These are phyloP conservation scores for Clarireedia sp. DNA, from an alignment of 2,329 filamentous ascomycete genomes.

Conservation along the genomic window DNA sequence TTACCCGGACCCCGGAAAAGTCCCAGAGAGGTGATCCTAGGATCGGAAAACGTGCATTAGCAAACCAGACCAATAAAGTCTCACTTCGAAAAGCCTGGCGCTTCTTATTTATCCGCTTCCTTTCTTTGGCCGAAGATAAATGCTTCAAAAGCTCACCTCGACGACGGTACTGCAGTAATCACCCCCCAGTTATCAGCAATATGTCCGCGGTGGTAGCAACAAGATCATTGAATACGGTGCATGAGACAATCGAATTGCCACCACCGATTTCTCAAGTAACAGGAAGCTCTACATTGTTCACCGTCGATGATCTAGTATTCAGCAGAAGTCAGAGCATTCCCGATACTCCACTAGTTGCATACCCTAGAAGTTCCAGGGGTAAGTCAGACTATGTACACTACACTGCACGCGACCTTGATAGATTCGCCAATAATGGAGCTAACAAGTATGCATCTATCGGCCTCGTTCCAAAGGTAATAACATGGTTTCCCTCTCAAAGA, in stretches of 20 bases:
- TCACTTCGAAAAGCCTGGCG: too few relatives aligned
- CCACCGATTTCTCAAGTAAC: neutral
- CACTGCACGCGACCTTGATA: constrained; percentile 25
- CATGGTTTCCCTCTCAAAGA: neutral
- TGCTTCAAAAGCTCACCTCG: too few relatives aligned
- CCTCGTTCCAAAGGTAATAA: constrained; percentile 16
- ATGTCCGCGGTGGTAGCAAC: neutral
- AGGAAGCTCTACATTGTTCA: constrained; percentile 8
- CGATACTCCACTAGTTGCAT: constrained; percentile 23
- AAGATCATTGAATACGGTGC: neutral
- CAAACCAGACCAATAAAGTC: too few relatives aligned
- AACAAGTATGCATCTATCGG: constrained; percentile 18
- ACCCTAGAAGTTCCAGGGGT: constrained; percentile 18
- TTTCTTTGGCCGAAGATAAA: neutral
- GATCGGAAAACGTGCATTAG: too few relatives aligned
- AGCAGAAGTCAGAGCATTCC: constrained; percentile 17
- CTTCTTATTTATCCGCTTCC: too few relatives aligned
- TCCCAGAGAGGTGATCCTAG: too few relatives aligned
- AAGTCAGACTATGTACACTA: constrained; percentile 24
- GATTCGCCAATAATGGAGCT: constrained; percentile 24
- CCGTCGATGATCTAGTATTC: constrained; percentile 23
- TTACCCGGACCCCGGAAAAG: too few relatives aligned
- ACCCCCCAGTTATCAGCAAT: neutral
- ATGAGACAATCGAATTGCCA: neutral
- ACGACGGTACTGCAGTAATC: neutral